Percentiles rank a stretch among this genome's conserved stretches.
These are phyloP conservation scores for Eragrostis nindensis DNA, from an alignment of 176 grass and related monocot species.

Conservation along the genomic window DNA sequence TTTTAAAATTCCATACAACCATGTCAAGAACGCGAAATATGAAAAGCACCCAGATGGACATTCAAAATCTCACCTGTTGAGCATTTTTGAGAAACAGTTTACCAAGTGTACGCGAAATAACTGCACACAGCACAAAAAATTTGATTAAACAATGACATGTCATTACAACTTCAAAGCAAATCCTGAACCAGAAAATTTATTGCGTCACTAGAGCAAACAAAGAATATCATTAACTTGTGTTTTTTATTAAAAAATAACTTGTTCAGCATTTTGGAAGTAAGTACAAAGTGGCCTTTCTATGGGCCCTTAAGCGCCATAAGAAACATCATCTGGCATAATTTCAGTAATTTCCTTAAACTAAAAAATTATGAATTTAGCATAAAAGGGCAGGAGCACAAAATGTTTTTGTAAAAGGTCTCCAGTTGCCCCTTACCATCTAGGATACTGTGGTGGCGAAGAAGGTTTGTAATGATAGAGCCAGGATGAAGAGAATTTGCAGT, in stretches of 20 bases:
- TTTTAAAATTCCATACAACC: not conserved
- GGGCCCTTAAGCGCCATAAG: not conserved
- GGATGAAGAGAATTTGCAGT: slow-evolving; percentile 98
- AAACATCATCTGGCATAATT: slow-evolving; percentile 4
- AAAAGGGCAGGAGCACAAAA: not conserved
- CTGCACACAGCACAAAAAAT: slow-evolving; percentile 56
- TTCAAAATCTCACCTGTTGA: slow-evolving; percentile 59
- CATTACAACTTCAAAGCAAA: not conserved
- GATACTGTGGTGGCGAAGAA: slow-evolving; percentile 91
- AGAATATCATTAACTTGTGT: not conserved
- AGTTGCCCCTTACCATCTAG: slow-evolving; percentile 71
- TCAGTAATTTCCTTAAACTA: not conserved
- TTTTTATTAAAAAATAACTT: not conserved
- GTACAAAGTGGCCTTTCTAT: not conserved
- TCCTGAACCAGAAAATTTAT: not conserved
- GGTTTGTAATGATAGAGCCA: slow-evolving; percentile 88
- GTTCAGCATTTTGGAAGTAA: no score
- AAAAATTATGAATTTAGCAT: not conserved
- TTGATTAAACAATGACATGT: not conserved
- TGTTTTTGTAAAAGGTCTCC: not conserved
- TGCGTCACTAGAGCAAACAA: not conserved
- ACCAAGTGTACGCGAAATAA: slow-evolving; percentile 68
- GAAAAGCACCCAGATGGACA: not conserved
- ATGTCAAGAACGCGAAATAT: not conserved
- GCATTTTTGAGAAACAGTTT: slow-evolving; percentile 90